These are phyloP conservation scores for Venturia oleaginea DNA, from an alignment of 2,329 filamentous ascomycete species.

Conservation along the genomic window DNA sequence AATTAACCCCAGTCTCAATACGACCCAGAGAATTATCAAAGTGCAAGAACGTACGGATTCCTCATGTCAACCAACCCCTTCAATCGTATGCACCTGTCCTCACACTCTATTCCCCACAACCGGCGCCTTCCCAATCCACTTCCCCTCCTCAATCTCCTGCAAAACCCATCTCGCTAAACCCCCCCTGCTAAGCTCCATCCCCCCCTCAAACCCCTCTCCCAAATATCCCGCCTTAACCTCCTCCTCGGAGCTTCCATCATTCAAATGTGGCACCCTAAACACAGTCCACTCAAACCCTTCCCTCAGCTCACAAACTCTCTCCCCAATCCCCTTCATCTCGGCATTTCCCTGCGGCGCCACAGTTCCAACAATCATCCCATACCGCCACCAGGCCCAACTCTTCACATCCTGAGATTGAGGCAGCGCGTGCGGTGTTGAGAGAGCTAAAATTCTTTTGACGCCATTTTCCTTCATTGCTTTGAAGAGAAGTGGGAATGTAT, in stretches of 20 bases:
- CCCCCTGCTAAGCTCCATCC: conserved; percentile 8
- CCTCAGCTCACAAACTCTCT: neutral
- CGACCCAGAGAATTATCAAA: too few species aligned
- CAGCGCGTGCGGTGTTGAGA: conserved; percentile 11
- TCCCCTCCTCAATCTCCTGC: conserved; percentile 14
- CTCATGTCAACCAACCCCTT: too few species aligned
- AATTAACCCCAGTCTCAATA: too few species aligned
- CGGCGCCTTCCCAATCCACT: conserved; percentile 14
- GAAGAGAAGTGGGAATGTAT: conserved; percentile 10
- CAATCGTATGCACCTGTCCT: too few species aligned
- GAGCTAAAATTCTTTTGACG: conserved; percentile 13
- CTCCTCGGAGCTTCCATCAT: conserved; percentile 7
- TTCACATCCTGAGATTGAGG: neutral
- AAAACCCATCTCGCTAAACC: conserved; percentile 15
- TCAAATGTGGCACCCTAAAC: conserved; percentile 15
- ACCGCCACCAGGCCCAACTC: neutral
- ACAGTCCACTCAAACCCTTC: conserved; percentile 16
- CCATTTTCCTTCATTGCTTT: neutral
- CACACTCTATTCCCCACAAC: conserved; percentile 10
- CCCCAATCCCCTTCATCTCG: conserved; percentile 10
- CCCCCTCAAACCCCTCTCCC: conserved; percentile 10
- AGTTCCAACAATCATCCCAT: neutral
- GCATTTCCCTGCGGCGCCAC: conserved; percentile 8
- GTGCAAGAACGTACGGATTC: too few species aligned
- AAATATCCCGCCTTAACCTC: conserved; percentile 9